Evolutionary conservation across 1,284 basidiomycete species (phyloP), one percentile per base, ranked within the genome.

Genomic region (Rhodotorula sp.): DNA sequence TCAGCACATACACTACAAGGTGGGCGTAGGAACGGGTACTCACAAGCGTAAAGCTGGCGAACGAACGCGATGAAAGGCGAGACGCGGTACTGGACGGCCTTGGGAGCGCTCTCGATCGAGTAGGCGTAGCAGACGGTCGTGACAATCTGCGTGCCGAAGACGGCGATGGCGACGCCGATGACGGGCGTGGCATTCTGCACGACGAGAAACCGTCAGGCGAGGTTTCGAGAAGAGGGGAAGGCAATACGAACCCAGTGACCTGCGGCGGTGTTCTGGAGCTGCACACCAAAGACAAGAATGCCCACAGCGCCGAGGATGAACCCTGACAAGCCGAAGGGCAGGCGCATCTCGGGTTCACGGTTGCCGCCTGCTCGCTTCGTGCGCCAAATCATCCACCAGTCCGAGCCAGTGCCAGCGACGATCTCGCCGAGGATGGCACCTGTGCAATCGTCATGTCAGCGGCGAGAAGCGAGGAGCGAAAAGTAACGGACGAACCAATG

Each of bases 201-300:
- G 13, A 18, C 22, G 63, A 2, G 6, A 24, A 20, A 15, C 2
- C 37, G 26, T 24, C 5, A 58, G 22, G n/a, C 0, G 2, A 8
- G 2, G 4, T 40, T n/a, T 3, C 6, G 22, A 24, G 11, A 1
- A 26, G 26, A 30, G 30, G 30, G 31, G 9, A 6, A 53, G 11
- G n/a, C 53, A 53, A 53, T 2, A 18, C 68, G 53, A 11, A 65
- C 62, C 69, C 70, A 71, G 30, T 55, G 37, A 1, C 61, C 59
- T 20, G 67, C 31, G 3, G 18, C 22, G 11, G 64, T 64, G 51
- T 73, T 66, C n/a, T 71, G 48, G 0, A 74, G 64, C 52, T 67
- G 58, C 10, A 74, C 53, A 8, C 66, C 69, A n/a, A 74, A 74
- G 26, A 74, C 28, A 46, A 74, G 59, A 46, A 74, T 67, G 0